phyloP scores from a whole-genome alignment of 352 stramenopile species.

The Pythium volutum region DNA sequence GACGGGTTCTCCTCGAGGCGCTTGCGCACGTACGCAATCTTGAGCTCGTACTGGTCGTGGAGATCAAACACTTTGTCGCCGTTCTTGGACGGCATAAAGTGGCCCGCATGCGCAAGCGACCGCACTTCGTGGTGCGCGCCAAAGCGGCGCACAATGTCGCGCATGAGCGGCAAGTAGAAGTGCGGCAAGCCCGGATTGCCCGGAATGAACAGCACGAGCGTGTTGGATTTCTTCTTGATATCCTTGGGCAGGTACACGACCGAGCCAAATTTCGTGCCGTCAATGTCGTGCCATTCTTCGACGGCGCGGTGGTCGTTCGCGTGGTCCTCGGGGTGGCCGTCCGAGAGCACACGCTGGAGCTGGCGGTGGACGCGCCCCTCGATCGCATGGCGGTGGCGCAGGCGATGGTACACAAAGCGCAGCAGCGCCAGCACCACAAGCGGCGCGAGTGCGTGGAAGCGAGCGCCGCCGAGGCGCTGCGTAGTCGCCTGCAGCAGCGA shows the following conservation, averaged over 20 bases:
- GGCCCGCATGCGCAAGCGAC: constrained; percentile 52
- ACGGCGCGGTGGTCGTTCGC: constrained; percentile 14
- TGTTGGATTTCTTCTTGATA: constrained; percentile 24
- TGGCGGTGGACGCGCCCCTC: constrained; percentile 39
- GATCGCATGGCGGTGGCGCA: constrained; percentile 32
- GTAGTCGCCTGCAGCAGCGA: constrained; percentile 2
- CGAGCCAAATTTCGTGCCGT: constrained; percentile 42
- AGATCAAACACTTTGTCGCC: constrained; percentile 44
- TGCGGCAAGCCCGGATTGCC: constrained; percentile 65
- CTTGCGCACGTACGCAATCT: constrained; percentile 42
- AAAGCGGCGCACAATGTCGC: constrained; percentile 36
- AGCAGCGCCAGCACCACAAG: constrained; percentile 40
- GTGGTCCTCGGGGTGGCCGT: constrained; percentile 17
- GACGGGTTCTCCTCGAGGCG: constrained; percentile 42
- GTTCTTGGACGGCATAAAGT: constrained; percentile 71
- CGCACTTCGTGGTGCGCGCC: constrained; percentile 48
- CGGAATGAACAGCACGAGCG: constrained; percentile 59
- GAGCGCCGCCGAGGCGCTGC: constrained; percentile 14
- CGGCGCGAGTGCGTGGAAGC: constrained; percentile 32
- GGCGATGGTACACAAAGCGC: constrained; percentile 45
- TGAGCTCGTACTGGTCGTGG: constrained; percentile 58
- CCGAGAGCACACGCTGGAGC: constrained; percentile 30
- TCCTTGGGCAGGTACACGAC: constrained; percentile 42
- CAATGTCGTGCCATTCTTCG: constrained; percentile 56
- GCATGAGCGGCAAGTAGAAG: constrained; percentile 70